Base-by-base conservation (phyloP, 2,329 filamentous ascomycete genomes). In the Fusarium dimerum region DNA sequence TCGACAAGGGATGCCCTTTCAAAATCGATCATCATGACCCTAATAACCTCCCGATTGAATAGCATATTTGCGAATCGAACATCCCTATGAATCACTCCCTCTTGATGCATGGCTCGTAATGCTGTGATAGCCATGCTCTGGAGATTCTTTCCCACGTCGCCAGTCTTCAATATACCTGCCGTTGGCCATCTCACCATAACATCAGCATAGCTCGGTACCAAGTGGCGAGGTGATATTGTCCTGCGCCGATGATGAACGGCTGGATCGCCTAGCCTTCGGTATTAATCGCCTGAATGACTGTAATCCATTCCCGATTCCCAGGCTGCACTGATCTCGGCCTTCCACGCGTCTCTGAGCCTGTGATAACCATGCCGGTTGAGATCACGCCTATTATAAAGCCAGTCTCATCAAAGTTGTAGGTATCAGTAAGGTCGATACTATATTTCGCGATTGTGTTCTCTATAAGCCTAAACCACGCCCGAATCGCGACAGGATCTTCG, bases 11-110 rank as follows among this genome's bases (percentile, higher is more conserved):
- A 30, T n/a, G 66, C 56, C 29, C 62, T 55, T 49, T 71, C 60
- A 51, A 72, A 71, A 52, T 71, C 64, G 36, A 69, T 66, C 1
- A 71, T 52, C 54, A 71, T 65, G 15, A 69, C 47, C 7, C 55
- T 32, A 9, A 51, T 45, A 2, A 60, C 64, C 50, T 63, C 56
- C 2, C 42, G 20, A 45, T 67, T 63, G 3, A 55, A 52, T 39
- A 71, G 47, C 43, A 69, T 59, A 45, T 71, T 70, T 13, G 46
- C 40, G 9, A 3, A 6, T 32, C 59, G 51, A 5, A 65, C 50
- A 42, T 70, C 66, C 6, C 51, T 48, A 44, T 71, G 60, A 2
- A 62, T 47, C 18, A 70, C 59, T 1, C 67, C 62, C 29, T 51
- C n/a, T 41, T 39, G 6, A 52, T 69, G 62, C 5, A 72, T 43